phyloP scores from a whole-genome alignment of 805 yeast genomes.

The Soucietia sequanensis region DNA sequence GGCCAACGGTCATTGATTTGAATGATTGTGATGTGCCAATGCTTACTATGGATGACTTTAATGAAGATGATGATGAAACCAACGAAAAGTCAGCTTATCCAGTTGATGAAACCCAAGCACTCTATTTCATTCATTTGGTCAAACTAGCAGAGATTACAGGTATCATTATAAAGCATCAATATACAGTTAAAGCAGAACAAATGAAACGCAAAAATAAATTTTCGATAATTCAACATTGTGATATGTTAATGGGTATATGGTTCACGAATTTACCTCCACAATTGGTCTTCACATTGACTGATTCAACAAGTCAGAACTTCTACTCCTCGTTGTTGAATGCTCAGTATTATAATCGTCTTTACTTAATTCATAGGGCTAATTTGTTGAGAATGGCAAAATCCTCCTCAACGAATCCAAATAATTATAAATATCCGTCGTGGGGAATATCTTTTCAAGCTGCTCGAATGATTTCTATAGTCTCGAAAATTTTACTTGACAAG shows the following conservation, averaged over 20 bases:
- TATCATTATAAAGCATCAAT: slow-evolving; percentile 65
- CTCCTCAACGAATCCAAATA: slow-evolving; percentile 38
- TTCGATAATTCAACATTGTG: slow-evolving; percentile 61
- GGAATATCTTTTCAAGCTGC: slow-evolving; percentile 83
- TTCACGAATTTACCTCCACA: slow-evolving; percentile 63
- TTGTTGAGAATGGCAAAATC: slow-evolving; percentile 50
- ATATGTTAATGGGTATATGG: slow-evolving; percentile 76
- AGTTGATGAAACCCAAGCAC: slow-evolving; percentile 47
- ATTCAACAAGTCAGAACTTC: slow-evolving; percentile 51
- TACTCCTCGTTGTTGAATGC: slow-evolving; percentile 60
- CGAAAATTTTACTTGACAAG: slow-evolving; percentile 51
- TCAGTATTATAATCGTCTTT: slow-evolving; percentile 71
- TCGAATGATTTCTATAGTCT: slow-evolving; percentile 65
- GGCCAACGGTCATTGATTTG: slow-evolving; percentile 66
- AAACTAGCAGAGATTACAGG: slow-evolving; percentile 72
- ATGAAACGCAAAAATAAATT: slow-evolving; percentile 43
- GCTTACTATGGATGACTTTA: slow-evolving; percentile 64
- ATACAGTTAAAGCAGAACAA: slow-evolving; percentile 64
- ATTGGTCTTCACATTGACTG: slow-evolving; percentile 60
- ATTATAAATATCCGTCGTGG: slow-evolving; percentile 65
- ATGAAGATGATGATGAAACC: slow-evolving; percentile 42
- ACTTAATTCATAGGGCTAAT: slow-evolving; percentile 69
- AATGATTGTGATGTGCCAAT: slow-evolving; percentile 78
- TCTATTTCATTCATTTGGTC: slow-evolving; percentile 60
- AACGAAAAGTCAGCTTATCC: slow-evolving; percentile 38